Evolutionary conservation across 371 early-diverging fungal genomes (phyloP).

Genomic region (Mortierella sp.): DNA sequence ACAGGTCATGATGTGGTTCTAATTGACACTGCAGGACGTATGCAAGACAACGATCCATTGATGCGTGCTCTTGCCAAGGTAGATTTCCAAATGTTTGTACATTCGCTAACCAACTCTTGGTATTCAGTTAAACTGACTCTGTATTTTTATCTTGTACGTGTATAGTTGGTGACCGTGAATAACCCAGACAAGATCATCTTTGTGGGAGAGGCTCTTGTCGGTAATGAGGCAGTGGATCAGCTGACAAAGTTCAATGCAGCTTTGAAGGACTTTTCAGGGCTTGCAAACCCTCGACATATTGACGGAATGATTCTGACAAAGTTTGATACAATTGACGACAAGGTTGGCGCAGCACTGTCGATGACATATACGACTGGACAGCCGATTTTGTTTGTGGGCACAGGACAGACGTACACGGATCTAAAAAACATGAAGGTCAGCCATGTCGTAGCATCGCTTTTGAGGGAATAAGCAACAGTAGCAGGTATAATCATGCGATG

Average conservation of each 20-base stretch:
- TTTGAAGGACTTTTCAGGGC: slow-evolving; percentile 88
- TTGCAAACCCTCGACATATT: slow-evolving; percentile 88
- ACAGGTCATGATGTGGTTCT: slow-evolving; percentile 95
- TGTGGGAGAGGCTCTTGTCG: slow-evolving; percentile 99
- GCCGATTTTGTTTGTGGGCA: slow-evolving; percentile 99
- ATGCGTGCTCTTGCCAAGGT: slow-evolving; percentile 97
- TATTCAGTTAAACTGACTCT: neutral
- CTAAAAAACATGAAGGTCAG: slow-evolving; percentile 89
- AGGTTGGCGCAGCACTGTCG: slow-evolving; percentile 98
- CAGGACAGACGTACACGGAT: slow-evolving; percentile 99
- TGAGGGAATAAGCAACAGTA: slow-evolving; percentile 64
- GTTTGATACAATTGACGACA: slow-evolving; percentile 99
- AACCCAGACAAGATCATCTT: slow-evolving; percentile 98
- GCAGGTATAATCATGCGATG: neutral
- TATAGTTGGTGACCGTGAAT: slow-evolving; percentile 90
- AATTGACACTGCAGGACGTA: slow-evolving; percentile 99
- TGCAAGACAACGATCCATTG: slow-evolving; percentile 99
- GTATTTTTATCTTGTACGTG: neutral
- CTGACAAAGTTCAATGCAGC: slow-evolving; percentile 98
- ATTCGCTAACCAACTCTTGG: neutral
- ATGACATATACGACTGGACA: slow-evolving; percentile 97
- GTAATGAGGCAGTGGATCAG: slow-evolving; percentile 98
- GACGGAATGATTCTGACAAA: slow-evolving; percentile 99
- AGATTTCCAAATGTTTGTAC: neutral
- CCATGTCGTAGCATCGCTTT: slow-evolving; percentile 88